These are phyloP conservation scores for Neurospora sp. DNA, from an alignment of 495 filamentous ascomycete species.

Conservation along the genomic window DNA sequence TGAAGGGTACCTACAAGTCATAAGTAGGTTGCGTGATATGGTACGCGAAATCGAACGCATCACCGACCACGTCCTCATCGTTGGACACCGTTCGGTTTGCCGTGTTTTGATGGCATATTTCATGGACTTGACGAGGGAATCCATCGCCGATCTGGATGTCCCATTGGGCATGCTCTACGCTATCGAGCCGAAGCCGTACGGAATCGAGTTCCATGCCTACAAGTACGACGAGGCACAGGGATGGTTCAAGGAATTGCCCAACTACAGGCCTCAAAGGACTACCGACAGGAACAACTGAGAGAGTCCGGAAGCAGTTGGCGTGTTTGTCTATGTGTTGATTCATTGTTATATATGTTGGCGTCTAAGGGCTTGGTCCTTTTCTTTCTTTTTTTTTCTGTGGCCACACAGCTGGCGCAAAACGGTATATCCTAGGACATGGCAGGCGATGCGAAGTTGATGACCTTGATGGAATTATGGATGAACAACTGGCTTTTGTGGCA, in stretches of 20 bases:
- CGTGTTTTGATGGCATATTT: constrained; percentile 94
- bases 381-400: background rate
- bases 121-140: constrained; percentile 75
- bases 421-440: background rate
- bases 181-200: constrained; percentile 95
- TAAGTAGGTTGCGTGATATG: constrained; percentile 88
- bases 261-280: constrained; percentile 60
- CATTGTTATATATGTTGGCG: background rate
- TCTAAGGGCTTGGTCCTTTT: background rate
- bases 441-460: background rate
- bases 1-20: constrained; percentile 93
- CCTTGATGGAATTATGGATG: background rate
- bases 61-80: constrained; percentile 85
- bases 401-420: background rate
- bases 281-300: constrained; percentile 27
- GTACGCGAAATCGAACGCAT: constrained; percentile 95
- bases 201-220: constrained; percentile 92
- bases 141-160: constrained; percentile 87
- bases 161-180: constrained; percentile 87
- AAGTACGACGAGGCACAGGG: constrained; percentile 64
- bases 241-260: constrained; percentile 72
- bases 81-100: constrained; percentile 82
- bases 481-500: background rate
- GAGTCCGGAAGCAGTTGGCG: background rate
- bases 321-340: background rate